Evolutionary conservation across 768 basidiomycete genomes (phyloP).

Genomic region (Clavaria fumosa): DNA sequence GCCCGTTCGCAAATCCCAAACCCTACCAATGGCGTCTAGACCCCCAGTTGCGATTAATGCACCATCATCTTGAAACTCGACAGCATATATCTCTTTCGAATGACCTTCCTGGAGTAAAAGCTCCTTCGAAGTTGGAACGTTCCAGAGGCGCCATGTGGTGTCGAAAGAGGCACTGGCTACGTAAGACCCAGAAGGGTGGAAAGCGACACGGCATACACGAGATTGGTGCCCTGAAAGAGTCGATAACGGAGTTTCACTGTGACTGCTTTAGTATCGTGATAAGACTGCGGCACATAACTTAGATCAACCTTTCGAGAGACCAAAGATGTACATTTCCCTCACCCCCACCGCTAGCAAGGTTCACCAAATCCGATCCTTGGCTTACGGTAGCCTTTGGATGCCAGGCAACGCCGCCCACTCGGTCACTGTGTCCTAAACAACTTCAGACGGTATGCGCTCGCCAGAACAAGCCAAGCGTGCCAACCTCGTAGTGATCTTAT

Average conservation of each 20-base stretch:
- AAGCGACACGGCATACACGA: slow-evolving; percentile 86
- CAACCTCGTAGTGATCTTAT: slow-evolving; percentile 61
- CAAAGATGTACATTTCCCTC: slow-evolving; percentile 80
- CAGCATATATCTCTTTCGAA: slow-evolving; percentile 87
- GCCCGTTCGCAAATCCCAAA: slow-evolving; percentile 94
- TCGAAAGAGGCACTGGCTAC: slow-evolving; percentile 93
- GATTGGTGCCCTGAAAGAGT: slow-evolving; percentile 79
- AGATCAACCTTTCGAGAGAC: slow-evolving; percentile 61
- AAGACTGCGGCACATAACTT: neutral
- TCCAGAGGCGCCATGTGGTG: slow-evolving; percentile 96
- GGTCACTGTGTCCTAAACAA: slow-evolving; percentile 64
- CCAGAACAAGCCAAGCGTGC: slow-evolving; percentile 6
- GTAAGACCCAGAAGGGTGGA: slow-evolving; percentile 92
- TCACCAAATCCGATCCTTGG: slow-evolving; percentile 46
- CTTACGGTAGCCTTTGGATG: slow-evolving; percentile 83
- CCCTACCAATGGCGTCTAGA: slow-evolving; percentile 89
- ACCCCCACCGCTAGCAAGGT: slow-evolving; percentile 83
- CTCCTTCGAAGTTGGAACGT: slow-evolving; percentile 68
- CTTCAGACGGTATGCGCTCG: slow-evolving; percentile 8
- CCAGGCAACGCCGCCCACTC: slow-evolving; percentile 94
- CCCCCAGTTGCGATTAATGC: slow-evolving; percentile 88
- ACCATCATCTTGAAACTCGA: slow-evolving; percentile 96
- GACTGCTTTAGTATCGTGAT: slow-evolving; percentile 5
- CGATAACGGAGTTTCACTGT: slow-evolving; percentile 74
- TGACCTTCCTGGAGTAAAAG: slow-evolving; percentile 91